These are phyloP conservation scores for Trichothecium roseum DNA, from an alignment of 2,329 filamentous ascomycete species.

Conservation along the genomic window DNA sequence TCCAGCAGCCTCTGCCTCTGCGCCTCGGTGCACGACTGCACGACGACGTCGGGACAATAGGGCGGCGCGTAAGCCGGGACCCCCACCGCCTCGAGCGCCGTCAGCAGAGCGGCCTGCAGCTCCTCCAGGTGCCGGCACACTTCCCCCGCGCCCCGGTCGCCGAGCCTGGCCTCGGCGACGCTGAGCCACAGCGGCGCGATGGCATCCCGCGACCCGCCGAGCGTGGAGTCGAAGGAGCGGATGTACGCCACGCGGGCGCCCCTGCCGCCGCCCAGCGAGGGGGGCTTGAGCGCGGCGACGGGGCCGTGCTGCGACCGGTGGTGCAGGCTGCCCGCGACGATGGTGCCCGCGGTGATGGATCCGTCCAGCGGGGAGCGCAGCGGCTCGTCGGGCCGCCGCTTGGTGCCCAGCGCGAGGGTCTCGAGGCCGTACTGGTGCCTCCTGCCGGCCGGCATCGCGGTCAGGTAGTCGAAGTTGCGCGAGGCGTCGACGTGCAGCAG, in stretches of 20 bases:
- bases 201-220: conserved; percentile 1
- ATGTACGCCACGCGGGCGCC: conserved; percentile 1
- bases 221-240: conserved; percentile 1
- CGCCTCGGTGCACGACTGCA: too few relatives aligned
- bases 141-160: background rate
- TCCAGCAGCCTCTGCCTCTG: too few relatives aligned
- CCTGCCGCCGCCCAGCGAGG: background rate
- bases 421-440: background rate
- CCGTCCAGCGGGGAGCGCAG: conserved; percentile 1
- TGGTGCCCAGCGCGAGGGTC: background rate
- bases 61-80: too few relatives aligned
- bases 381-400: background rate
- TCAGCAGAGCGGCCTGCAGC: too few relatives aligned
- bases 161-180: background rate
- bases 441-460: background rate
- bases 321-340: background rate
- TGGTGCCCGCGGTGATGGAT: background rate
- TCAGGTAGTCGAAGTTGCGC: conserved; percentile 1
- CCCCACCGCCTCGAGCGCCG: too few relatives aligned
- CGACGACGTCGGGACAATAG: too few relatives aligned
- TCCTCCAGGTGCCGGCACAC: too few relatives aligned
- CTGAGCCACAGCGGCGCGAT: conserved; percentile 1
- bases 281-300: background rate
- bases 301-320: conserved; percentile 1
- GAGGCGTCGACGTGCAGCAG: conserved; percentile 1